Evolutionary conservation across 208 protist species (phyloP), one percentile per base, ranked within the genome.

Genomic region (Trypanosoma caninum): DNA sequence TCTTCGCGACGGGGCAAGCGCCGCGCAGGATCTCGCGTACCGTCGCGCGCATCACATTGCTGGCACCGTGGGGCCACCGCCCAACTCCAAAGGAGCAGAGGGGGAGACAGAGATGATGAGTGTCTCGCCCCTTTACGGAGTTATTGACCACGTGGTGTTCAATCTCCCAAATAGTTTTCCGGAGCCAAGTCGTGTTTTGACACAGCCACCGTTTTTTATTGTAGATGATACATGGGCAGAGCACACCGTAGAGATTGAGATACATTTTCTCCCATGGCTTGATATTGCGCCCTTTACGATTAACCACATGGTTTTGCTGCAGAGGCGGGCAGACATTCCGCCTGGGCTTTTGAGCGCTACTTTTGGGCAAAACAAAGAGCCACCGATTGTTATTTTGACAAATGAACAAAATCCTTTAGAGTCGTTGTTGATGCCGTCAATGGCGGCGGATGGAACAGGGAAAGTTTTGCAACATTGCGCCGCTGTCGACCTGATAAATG

Each of bases 141-240:
- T 88, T 14, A 40, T 94, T 14, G 78, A 80, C 16, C 72, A 74
- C 25, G 83, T 94, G 0, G 76, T 82, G 20, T 94, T 94, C 63
- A 40, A 76, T 6, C 68, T 92, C 16, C 82, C 82, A 27, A 80
- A 55, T 48, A 89, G 88, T 59, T 94, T 94, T 46, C 79, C 79
- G 8, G 55, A 79, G n/a, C 82, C 82, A 4, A 68, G 72, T 10
- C 79, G 82, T 7, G 74, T 87, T 10, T 22, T 91, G 13, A 59
- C 59, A 3, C 41, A 41, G 8, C 80, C 88, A 8, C 88, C 88
- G 2, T 94, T 87, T 47, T 70, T 89, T 41, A 80, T 94, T 55
- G 80, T 89, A 16, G 88, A 94, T 50, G 72, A 87, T 37, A 86
- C 78, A 27, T 94, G 88, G 88, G 88, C 88, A 22, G 81, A 89